Evolutionary conservation across 192 early-diverging fungal species (phyloP).

Genomic region (Entomortierella chlamydospora): DNA sequence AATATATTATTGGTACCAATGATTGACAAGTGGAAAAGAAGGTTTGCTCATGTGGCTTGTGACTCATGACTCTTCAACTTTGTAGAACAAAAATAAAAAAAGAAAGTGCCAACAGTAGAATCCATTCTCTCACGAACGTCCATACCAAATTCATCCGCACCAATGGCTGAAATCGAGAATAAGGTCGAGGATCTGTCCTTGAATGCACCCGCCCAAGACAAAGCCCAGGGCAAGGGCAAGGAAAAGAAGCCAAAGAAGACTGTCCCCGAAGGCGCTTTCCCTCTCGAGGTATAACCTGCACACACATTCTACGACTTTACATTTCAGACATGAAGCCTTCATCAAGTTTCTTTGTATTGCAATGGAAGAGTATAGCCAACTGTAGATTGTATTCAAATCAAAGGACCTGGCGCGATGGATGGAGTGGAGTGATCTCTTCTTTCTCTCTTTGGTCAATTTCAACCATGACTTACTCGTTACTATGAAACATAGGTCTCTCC

Average conservation of each 20-base stretch:
- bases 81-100: constrained; percentile 14
- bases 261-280: constrained; percentile 51
- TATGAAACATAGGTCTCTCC: constrained; percentile 63
- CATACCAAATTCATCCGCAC: constrained; percentile 1
- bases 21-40: no score
- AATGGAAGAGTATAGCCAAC: not conserved
- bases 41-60: constrained; percentile 5
- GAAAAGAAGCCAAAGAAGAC: constrained; percentile 59
- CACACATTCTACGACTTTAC: not conserved
- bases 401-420: not conserved
- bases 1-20: no score
- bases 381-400: no score
- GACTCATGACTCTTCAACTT: constrained; percentile 12
- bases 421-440: not conserved
- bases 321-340: not conserved
- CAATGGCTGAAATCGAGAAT: constrained; percentile 56
- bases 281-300: constrained; percentile 53
- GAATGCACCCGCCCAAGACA: constrained; percentile 34
- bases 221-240: constrained; percentile 61
- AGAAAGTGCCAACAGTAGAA: not conserved
- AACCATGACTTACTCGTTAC: not conserved
- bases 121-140: constrained; percentile 14
- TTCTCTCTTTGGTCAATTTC: not conserved
- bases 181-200: constrained; percentile 53
- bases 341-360: not conserved